A percentile compares a stretch with the other conserved stretches of the same genome.
These are phyloP conservation scores for Candida sp. DNA, from an alignment of 1,139 yeast species.

Conservation along the genomic window DNA sequence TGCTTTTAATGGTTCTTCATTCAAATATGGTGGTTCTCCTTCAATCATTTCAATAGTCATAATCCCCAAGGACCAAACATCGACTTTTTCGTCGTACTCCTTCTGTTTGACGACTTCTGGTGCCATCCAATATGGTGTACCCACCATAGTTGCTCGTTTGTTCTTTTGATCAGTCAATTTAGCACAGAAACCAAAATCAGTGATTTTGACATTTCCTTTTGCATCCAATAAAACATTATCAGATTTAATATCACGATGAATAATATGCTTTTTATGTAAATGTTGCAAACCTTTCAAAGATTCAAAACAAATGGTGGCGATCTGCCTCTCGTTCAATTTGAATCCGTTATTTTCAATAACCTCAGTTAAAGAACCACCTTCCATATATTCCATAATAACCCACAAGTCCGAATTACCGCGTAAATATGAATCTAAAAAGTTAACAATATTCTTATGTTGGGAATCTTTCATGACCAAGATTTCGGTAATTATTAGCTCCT, in stretches of 20 bases:
- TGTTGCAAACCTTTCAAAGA: conserved; percentile 91
- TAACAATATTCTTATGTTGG: conserved; percentile 46
- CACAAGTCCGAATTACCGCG: conserved; percentile 53
- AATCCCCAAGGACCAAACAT: conserved; percentile 96
- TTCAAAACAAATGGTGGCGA: conserved; percentile 86
- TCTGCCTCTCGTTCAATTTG: conserved; percentile 68
- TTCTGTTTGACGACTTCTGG: conserved; percentile 98
- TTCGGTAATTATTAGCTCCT: conserved; percentile 75
- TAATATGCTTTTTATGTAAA: conserved; percentile 85
- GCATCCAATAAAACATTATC: conserved; percentile 90
- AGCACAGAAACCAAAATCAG: conserved; percentile 98
- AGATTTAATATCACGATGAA: conserved; percentile 94
- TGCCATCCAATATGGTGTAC: conserved; percentile 99
- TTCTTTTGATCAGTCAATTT: conserved; percentile 89
- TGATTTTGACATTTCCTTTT: conserved; percentile 86
- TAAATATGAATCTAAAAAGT: conserved; percentile 44
- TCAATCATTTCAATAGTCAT: conserved; percentile 99
- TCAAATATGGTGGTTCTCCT: conserved; percentile 96
- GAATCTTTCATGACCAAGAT: conserved; percentile 49
- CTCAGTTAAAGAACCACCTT: conserved; percentile 76
- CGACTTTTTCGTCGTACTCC: conserved; percentile 95
- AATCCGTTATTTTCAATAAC: conserved; percentile 79
- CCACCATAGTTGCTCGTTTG: conserved; percentile 98
- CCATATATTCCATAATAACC: conserved; percentile 98
- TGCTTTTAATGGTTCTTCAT: conserved; percentile 75